phyloP scores from a whole-genome alignment of 2,329 filamentous ascomycete genomes.

The Talaromyces piceae region DNA sequence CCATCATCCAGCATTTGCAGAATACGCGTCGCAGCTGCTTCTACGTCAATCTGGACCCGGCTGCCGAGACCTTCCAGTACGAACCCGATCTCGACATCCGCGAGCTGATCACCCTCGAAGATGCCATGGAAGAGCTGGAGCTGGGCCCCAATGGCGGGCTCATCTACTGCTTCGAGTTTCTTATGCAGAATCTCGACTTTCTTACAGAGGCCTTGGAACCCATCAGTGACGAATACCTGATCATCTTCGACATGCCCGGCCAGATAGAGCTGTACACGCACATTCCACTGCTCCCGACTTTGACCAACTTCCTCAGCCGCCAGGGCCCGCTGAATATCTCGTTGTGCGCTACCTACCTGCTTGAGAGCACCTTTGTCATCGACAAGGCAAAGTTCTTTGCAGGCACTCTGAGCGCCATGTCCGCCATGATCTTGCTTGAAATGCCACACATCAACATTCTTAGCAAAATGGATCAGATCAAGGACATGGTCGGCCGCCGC shows the following conservation, averaged over 20 bases:
- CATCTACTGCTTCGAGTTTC: conserved; percentile 94
- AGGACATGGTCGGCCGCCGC: conserved; percentile 77
- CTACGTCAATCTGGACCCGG: conserved; percentile 97
- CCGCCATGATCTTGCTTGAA: conserved; percentile 97
- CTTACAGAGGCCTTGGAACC: conserved; percentile 76
- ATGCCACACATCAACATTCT: conserved; percentile 94
- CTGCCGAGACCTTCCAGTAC: conserved; percentile 87
- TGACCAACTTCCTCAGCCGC: conserved; percentile 74
- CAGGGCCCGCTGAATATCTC: conserved; percentile 78
- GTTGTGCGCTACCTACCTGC: conserved; percentile 86
- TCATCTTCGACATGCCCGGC: conserved; percentile 97
- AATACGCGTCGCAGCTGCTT: conserved; percentile 89
- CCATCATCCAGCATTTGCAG: conserved; percentile 85
- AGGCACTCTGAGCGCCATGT: conserved; percentile 93
- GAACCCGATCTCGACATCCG: conserved; percentile 91
- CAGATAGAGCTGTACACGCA: conserved; percentile 99
- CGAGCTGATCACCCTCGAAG: conserved; percentile 84
- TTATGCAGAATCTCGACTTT: conserved; percentile 91
- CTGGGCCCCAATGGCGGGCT: conserved; percentile 87
- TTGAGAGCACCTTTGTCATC: conserved; percentile 92
- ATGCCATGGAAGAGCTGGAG: conserved; percentile 93
- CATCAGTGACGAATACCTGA: conserved; percentile 88
- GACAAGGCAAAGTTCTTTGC: conserved; percentile 97
- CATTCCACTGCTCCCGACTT: conserved; percentile 78
- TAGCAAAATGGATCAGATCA: conserved; percentile 96